Conservation (phyloP, 768 basidiomycete genomes). For the Pholiota conissans region DNA sequence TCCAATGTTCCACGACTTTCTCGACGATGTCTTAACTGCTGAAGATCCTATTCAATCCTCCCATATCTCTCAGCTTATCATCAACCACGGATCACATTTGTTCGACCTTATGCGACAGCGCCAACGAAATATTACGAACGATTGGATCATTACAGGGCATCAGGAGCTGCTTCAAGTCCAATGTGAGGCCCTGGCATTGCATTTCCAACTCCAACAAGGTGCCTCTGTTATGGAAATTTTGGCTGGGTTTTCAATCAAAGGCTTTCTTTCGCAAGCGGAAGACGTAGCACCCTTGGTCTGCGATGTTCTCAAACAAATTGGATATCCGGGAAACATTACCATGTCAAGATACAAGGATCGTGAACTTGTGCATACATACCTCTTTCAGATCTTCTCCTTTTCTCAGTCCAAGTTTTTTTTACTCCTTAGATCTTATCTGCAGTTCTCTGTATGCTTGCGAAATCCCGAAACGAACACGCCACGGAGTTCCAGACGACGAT, state of each 20-base stretch:
- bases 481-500: not conserved
- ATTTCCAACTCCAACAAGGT: not conserved
- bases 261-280: conserved; percentile 5
- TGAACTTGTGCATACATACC: conserved; percentile 1
- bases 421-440: not conserved
- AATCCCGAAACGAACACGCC: not conserved
- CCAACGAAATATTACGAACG: conserved; percentile 3
- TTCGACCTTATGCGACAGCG: not conserved
- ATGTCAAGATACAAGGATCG: conserved; percentile 2
- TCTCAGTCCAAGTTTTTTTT: not conserved
- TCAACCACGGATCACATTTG: conserved; percentile 2
- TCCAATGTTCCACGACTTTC: conserved; percentile 2
- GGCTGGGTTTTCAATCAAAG: conserved; percentile 4
- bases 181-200: not conserved
- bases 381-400: not conserved
- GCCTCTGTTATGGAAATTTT: conserved; percentile 5
- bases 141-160: conserved; percentile 6
- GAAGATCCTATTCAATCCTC: conserved; percentile 8
- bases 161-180: conserved; percentile 1
- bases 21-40: conserved; percentile 3
- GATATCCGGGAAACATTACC: not conserved
- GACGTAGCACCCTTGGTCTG: conserved; percentile 7
- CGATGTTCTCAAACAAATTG: conserved; percentile 11
- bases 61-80: conserved; percentile 7
- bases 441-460: not conserved